Percentiles rank a stretch among this genome's conserved stretches.
Evolutionary conservation across 1,284 basidiomycete species (phyloP).

Genomic region (Rhodotorula sp.): DNA sequence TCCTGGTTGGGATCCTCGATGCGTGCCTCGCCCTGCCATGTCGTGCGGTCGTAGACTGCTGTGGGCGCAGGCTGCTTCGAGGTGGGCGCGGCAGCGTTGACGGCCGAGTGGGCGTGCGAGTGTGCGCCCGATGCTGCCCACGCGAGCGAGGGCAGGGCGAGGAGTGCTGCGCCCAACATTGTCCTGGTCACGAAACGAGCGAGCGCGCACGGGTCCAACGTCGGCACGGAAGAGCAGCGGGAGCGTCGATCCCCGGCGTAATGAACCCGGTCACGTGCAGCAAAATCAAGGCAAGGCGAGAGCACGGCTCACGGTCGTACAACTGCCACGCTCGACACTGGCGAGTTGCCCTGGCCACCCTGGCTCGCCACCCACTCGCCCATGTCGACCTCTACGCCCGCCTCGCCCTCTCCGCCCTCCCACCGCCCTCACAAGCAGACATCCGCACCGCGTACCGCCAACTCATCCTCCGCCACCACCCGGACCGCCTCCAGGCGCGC

Average conservation of each 20-base stretch:
- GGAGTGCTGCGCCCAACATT: too few relatives aligned
- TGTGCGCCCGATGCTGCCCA: too few relatives aligned
- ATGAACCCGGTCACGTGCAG: not conserved
- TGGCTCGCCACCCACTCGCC: constrained; percentile 4
- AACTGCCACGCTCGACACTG: not conserved
- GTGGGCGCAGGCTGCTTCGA: constrained; percentile 2
- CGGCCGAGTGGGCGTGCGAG: not conserved
- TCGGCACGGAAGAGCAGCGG: not conserved
- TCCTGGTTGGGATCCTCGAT: constrained; percentile 12
- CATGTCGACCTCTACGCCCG: constrained; percentile 23
- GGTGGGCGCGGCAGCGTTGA: not conserved
- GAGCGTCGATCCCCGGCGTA: not conserved
- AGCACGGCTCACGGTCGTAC: too few relatives aligned
- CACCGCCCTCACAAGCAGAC: not conserved
- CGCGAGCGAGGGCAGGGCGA: too few relatives aligned
- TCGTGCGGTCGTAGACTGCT: constrained; percentile 13
- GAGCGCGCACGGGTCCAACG: too few relatives aligned
- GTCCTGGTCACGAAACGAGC: too few relatives aligned
- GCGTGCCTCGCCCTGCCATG: constrained; percentile 5
- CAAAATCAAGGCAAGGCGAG: too few relatives aligned
- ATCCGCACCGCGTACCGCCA: constrained; percentile 20
- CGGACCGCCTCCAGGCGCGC: constrained; percentile 10
- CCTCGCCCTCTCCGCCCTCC: not conserved
- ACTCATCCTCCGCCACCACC: constrained; percentile 21
- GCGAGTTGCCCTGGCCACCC: too few relatives aligned